These are phyloP conservation scores for Draba incana DNA, from an alignment of 345 rosid species.

Conservation along the genomic window DNA sequence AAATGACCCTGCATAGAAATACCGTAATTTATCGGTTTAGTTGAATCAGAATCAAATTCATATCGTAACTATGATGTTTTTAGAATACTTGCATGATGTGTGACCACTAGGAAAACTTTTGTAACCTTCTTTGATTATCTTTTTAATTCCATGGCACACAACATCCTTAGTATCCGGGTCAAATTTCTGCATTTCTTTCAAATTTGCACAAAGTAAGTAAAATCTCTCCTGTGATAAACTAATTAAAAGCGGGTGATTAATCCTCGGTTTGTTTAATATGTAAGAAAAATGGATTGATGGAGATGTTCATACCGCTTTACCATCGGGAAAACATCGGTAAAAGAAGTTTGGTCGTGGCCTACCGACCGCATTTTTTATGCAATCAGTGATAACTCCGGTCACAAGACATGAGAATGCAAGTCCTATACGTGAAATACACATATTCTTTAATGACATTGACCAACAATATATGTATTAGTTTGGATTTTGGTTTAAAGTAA, in stretches of 20 bases:
- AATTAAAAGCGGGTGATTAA: not conserved
- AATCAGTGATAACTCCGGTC: conserved; percentile 67
- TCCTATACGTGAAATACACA: conserved; percentile 43
- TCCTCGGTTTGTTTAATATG: not conserved
- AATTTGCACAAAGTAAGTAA: conserved; percentile 12
- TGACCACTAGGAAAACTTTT: conserved; percentile 81
- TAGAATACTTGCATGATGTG: conserved; percentile 52
- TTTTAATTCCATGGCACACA: conserved; percentile 52
- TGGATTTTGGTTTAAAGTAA: not conserved
- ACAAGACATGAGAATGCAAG: conserved; percentile 51
- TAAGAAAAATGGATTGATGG: not conserved
- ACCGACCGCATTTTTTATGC: conserved; percentile 66
- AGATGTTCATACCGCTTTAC: conserved; percentile 48
- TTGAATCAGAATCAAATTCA: not conserved
- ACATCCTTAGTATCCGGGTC: conserved; percentile 47
- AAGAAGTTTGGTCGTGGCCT: conserved; percentile 73
- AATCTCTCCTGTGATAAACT: not conserved
- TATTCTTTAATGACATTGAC: not conserved
- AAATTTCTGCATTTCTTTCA: conserved; percentile 49
- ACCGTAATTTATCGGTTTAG: not conserved
- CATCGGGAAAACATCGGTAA: conserved; percentile 63
- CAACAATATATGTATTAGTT: not conserved
- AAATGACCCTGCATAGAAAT: conserved; percentile 59
- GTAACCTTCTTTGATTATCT: conserved; percentile 63
- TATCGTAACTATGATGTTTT: not conserved